Evolutionary conservation across 768 basidiomycete genomes (phyloP), one percentile per base, ranked within the genome.

Genomic region (Lactarius akahatsu): DNA sequence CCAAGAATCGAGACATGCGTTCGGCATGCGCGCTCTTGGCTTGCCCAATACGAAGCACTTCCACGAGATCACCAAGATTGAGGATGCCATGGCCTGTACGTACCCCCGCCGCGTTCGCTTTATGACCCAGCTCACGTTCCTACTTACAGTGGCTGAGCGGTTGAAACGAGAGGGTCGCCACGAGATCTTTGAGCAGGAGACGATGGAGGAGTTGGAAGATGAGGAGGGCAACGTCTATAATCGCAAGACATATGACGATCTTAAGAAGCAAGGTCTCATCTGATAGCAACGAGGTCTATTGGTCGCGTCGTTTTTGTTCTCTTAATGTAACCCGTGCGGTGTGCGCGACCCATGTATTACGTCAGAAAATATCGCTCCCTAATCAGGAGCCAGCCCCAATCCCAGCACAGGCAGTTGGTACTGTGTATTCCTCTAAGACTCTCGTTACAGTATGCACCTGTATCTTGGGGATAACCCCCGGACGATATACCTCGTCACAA

Each of bases 11-110:
- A 83, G 96, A 63, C 97, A 99, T 78, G 92, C 97, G 1, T 98
- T 98, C 71, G 97, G 96, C 28, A 97, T 99, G 94, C 89, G 94
- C 57, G 95, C 96, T 13, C 83, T 99, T 34, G 97, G 97, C 41
- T 82, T 99, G 64, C 97, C 97, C 1, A 98, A 98, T 71, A 98
- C 96, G 2, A 98, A 96, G 77, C 97, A 99, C 78, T 99, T 98
- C 82, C 95, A 97, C 74, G 97, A 97, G 77, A 98, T 99, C 67
- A 98, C 95, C 30, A 86, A 90, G 60, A 99, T 99, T 70, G 92
- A 95, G 73, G 97, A 99, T 79, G 97, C 96, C 0, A 85, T 99
- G 63, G 86, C 94, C 38, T 80, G 96, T 98, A 75, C 71, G 94
- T 87, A 34, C 11, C 57, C 30, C 30, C 30, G 30, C 30, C 4